A percentile compares a stretch with the other conserved stretches of the same genome.
These are phyloP conservation scores for Juncus effusus DNA, from an alignment of 176 grass and related monocot genomes.

Conservation along the genomic window DNA sequence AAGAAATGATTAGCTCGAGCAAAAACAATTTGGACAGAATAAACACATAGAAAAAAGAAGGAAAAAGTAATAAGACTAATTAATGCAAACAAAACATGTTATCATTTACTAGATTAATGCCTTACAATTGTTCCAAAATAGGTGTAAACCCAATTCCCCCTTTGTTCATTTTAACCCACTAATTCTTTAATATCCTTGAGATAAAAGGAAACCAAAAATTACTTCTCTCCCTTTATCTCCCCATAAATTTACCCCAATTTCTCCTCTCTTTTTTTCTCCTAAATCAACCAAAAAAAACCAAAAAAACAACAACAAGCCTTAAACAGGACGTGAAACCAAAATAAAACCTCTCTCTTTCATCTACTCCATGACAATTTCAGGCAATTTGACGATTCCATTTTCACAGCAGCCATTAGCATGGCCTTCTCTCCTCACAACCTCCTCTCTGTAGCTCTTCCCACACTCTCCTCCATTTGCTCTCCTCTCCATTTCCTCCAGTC, in stretches of 20 bases:
- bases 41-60: too few species aligned
- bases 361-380: constrained; percentile 81
- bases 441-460: constrained; percentile 46
- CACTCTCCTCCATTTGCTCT: constrained; percentile 41
- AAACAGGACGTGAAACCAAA: constrained; percentile 5
- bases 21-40: too few species aligned
- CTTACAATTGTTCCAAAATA: too few species aligned
- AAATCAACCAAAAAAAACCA: neutral
- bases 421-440: constrained; percentile 35
- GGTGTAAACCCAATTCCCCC: too few species aligned
- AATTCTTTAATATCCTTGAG: neutral
- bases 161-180: neutral
- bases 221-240: neutral
- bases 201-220: neutral
- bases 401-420: constrained; percentile 43
- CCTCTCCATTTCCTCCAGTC: constrained; percentile 24
- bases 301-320: neutral
- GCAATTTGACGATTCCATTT: constrained; percentile 48
- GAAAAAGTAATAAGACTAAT: too few species aligned
- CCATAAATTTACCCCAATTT: neutral
- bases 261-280: neutral
- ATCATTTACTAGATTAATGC: too few species aligned
- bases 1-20: too few species aligned
- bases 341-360: neutral
- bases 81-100: too few species aligned